Percentiles rank a stretch among this genome's conserved stretches.
These are phyloP conservation scores for Hypoxylon sp. DNA, from an alignment of 2,329 filamentous ascomycete species.

Conservation along the genomic window DNA sequence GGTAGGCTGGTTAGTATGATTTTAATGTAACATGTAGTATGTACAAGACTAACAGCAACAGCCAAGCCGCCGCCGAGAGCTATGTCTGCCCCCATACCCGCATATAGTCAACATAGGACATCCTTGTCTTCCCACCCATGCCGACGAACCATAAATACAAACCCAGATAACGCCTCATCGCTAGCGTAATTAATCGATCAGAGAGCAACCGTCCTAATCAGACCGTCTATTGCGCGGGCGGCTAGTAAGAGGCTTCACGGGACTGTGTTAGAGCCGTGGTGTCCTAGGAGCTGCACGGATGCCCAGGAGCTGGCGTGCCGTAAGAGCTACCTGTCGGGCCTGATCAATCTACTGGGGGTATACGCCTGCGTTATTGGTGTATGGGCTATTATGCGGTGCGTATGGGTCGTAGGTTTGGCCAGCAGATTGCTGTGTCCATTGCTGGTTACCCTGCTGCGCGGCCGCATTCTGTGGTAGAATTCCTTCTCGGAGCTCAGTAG, in stretches of 20 bases:
- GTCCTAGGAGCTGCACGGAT: constrained; percentile 39
- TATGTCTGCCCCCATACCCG: too few relatives aligned
- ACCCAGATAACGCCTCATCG: constrained; percentile 23
- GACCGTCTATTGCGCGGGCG: constrained; percentile 32
- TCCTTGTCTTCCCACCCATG: neutral
- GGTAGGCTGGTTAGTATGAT: neutral
- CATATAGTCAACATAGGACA: neutral
- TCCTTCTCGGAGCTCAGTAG: constrained; percentile 39
- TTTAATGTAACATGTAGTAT: neutral
- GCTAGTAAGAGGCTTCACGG: constrained; percentile 45
- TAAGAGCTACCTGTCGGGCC: constrained; percentile 33
- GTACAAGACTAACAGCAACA: constrained; percentile 6
- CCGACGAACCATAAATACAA: constrained; percentile 1
- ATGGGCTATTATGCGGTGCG: constrained; percentile 41
- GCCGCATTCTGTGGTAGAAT: constrained; percentile 31
- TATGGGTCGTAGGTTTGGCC: constrained; percentile 42
- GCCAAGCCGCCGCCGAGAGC: too few relatives aligned
- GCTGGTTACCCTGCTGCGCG: constrained; percentile 43
- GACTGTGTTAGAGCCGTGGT: constrained; percentile 44
- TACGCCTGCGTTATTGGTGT: constrained; percentile 37
- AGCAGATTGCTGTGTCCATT: constrained; percentile 33
- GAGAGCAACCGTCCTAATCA: neutral
- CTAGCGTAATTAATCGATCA: constrained; percentile 10
- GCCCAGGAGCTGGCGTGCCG: constrained; percentile 40
- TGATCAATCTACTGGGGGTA: constrained; percentile 41